Conservation (phyloP, 768 basidiomycete genomes). For the Favolaschia claudopus region DNA sequence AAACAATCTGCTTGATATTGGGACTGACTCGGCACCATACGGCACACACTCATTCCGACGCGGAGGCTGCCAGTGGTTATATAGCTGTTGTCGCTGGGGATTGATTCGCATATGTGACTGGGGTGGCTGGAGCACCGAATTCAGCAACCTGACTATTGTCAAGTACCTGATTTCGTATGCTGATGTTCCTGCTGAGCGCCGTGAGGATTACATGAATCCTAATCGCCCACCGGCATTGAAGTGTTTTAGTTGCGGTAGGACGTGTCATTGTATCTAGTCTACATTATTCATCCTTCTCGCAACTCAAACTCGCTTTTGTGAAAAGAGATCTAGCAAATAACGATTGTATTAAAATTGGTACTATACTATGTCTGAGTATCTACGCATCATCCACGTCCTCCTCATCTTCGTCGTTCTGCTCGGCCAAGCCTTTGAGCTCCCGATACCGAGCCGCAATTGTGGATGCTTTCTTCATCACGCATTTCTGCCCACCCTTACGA, state of each 20-base stretch:
- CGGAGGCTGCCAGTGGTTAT: slow-evolving; percentile 49
- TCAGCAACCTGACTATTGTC: slow-evolving; percentile 47
- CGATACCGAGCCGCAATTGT: slow-evolving; percentile 5
- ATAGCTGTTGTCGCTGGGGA: slow-evolving; percentile 40
- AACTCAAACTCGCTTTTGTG: no score
- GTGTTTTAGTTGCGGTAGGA: slow-evolving; percentile 39
- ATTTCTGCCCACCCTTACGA: neutral
- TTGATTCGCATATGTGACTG: slow-evolving; percentile 49
- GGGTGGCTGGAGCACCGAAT: slow-evolving; percentile 53
- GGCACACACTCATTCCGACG: slow-evolving; percentile 50
- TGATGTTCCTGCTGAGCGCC: slow-evolving; percentile 38
- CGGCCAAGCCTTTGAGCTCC: slow-evolving; percentile 2
- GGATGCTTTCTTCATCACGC: neutral
- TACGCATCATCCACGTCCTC: neutral
- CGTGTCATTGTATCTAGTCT: slow-evolving; percentile 34
- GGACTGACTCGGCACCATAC: slow-evolving; percentile 42
- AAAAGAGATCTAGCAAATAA: neutral
- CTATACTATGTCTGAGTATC: neutral
- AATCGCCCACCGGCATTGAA: slow-evolving; percentile 29
- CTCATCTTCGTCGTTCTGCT: neutral
- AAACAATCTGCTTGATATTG: slow-evolving; percentile 49
- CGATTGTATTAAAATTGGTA: neutral
- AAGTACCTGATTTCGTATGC: slow-evolving; percentile 51
- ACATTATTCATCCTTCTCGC: neutral
- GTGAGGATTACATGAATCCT: slow-evolving; percentile 47